Evolutionary conservation across 2,329 filamentous ascomycete species (phyloP).

Genomic region (Myriosclerotinia curreyana): DNA sequence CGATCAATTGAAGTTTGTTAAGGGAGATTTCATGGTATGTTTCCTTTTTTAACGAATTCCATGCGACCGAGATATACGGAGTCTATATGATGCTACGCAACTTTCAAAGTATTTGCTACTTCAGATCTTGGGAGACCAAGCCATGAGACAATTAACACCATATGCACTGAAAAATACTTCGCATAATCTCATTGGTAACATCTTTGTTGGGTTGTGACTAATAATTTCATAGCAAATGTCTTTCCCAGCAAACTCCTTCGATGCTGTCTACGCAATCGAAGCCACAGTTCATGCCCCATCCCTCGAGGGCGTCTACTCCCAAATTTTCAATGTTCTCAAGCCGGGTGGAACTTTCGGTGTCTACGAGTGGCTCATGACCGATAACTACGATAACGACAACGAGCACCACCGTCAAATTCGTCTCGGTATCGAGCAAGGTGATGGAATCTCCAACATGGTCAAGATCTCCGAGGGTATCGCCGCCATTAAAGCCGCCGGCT

Average conservation of each 20-base stretch:
- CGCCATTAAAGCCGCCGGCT: conserved; percentile 85
- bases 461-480: conserved; percentile 74
- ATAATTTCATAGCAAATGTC: conserved; percentile 71
- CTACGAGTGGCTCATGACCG: conserved; percentile 99
- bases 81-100: conserved; percentile 13
- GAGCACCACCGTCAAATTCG: conserved; percentile 83
- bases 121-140: conserved; percentile 15
- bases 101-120: conserved; percentile 15
- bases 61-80: not conserved
- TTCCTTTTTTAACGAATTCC: not conserved
- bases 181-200: not conserved
- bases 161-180: not conserved
- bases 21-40: conserved; percentile 89
- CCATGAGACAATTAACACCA: conserved; percentile 13
- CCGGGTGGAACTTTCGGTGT: conserved; percentile 94
- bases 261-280: conserved; percentile 95
- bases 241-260: conserved; percentile 88
- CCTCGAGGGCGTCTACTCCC: conserved; percentile 85
- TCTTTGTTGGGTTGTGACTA: not conserved
- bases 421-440: conserved; percentile 89
- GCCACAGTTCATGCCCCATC: conserved; percentile 92
- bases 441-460: conserved; percentile 98
- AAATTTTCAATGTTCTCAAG: conserved; percentile 94
- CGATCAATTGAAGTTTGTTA: conserved; percentile 78
- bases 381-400: conserved; percentile 88